phyloP scores from a whole-genome alignment of 352 stramenopile genomes.

The Phytophthora agathidicida region DNA sequence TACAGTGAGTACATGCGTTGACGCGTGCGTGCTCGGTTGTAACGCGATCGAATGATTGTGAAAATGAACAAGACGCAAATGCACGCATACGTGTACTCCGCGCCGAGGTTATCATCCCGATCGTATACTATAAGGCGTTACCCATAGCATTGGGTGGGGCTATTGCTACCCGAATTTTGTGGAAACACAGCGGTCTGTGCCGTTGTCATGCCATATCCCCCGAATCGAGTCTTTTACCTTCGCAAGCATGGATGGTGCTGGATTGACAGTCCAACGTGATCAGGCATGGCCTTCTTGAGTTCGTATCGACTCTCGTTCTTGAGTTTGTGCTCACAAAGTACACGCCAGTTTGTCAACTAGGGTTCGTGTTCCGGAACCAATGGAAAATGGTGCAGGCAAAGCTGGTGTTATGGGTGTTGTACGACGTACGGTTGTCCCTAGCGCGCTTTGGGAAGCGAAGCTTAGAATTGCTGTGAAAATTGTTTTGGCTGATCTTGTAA shows the following conservation, averaged over 20 bases:
- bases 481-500: no score
- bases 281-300: conserved; percentile 22
- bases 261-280: conserved; percentile 21
- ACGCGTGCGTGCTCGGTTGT: no score
- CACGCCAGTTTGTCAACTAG: conserved; percentile 24
- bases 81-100: no score
- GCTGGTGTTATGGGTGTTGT: conserved; percentile 42
- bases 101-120: no score
- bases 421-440: conserved; percentile 33
- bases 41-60: no score
- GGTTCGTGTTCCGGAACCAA: conserved; percentile 41
- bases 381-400: conserved; percentile 41
- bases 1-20: no score
- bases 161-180: no score
- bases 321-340: conserved; percentile 9
- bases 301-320: conserved; percentile 11
- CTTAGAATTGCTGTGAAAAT: no score
- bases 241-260: conserved; percentile 21
- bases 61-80: no score
- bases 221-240: conserved; percentile 32
- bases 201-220: conserved; percentile 25
- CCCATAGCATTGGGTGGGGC: no score
- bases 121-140: no score
- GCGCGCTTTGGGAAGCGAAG: conserved; percentile 30
- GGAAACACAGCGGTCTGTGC: conserved; percentile 27